Base-by-base conservation (phyloP, 2,329 filamentous ascomycete genomes). In the Xylaria sp. region DNA sequence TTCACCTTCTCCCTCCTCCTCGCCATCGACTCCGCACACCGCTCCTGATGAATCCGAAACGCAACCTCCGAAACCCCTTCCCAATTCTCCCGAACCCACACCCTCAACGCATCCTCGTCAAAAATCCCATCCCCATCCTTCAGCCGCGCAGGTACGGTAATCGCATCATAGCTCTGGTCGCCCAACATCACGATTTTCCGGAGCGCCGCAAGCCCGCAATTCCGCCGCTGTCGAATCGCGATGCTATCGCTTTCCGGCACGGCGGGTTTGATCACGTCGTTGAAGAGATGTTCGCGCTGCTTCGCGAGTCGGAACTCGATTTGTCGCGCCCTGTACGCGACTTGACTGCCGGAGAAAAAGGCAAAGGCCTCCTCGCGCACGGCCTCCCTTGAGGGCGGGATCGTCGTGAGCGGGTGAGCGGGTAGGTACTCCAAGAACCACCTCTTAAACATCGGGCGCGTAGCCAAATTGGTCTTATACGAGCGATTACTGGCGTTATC, bases 381-480 rank as follows among this genome's bases (percentile, higher is more conserved):
- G 54, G 83, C 78, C 0, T 78, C 66, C 0, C 80, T 78, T 75
- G 3, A 76, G 55, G 5, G 79, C 73, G 19, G 69, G 1, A 68
- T 64, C 0, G 16, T 46, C 0, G 67, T 53, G 58, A 76, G 79
- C 1, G 71, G 72, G 59, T 82, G 81, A 2, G 67, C 68, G 0
- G 85, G 84, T n/a, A 88, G 72, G 63, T 83, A 91, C 4, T 86
- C 82, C 1, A 86, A 77, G 3, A 87, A 70, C 80, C 88, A 92
- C 4, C 71, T 70, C 1, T 76, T 75, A 68, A 85, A 91, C 34
- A 85, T 77, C 0, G 80, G 78, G 0, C 89, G 80, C 47, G 78
- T 76, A 0, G 84, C 78, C 64, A 90, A 86, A 58, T 83, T 84
- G 19, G 77, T 65, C 42, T 79, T 83, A 59, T 82, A 69, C 48